A percentile compares a stretch with the other conserved stretches of the same genome.
These are phyloP conservation scores for Cocos nucifera DNA, from an alignment of 176 grass and related monocot species.

Conservation along the genomic window DNA sequence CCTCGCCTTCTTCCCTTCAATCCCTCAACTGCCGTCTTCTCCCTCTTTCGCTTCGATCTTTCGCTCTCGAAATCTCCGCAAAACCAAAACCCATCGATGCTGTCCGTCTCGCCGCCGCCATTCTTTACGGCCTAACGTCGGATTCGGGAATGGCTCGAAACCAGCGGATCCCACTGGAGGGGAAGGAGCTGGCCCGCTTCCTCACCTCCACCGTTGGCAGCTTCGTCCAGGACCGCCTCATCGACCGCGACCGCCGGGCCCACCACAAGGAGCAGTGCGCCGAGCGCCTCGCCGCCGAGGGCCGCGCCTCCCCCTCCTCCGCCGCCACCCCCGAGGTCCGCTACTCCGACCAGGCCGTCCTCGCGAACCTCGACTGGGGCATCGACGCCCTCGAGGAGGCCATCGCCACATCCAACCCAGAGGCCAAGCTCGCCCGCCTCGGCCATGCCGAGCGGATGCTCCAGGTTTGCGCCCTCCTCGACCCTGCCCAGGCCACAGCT, in stretches of 20 bases:
- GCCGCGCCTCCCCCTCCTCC: neutral
- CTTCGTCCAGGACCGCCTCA: neutral
- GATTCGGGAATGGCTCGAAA: too few relatives aligned
- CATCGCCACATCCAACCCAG: neutral
- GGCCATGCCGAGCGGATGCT: slow-evolving; percentile 1
- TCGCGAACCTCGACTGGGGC: slow-evolving; percentile 2
- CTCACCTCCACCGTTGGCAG: neutral
- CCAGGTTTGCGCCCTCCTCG: neutral
- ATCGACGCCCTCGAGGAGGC: slow-evolving; percentile 4
- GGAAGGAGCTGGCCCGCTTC: neutral
- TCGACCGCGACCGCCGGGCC: neutral
- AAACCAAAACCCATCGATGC: too few relatives aligned
- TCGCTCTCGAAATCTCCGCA: too few relatives aligned
- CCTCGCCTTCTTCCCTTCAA: too few relatives aligned
- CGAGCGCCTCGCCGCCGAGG: neutral
- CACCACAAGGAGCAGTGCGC: neutral
- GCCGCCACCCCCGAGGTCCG: neutral
- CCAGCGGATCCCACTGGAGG: neutral
- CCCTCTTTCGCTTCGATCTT: too few relatives aligned
- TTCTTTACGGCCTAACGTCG: too few relatives aligned
- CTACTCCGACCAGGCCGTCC: slow-evolving; percentile 1
- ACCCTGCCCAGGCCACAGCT: neutral
- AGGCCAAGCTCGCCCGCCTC: neutral
- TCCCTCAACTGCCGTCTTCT: too few relatives aligned
- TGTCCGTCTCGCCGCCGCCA: too few relatives aligned